phyloP scores from a whole-genome alignment of 31 red algal species.

The Odonthalia washingtoniensis region DNA sequence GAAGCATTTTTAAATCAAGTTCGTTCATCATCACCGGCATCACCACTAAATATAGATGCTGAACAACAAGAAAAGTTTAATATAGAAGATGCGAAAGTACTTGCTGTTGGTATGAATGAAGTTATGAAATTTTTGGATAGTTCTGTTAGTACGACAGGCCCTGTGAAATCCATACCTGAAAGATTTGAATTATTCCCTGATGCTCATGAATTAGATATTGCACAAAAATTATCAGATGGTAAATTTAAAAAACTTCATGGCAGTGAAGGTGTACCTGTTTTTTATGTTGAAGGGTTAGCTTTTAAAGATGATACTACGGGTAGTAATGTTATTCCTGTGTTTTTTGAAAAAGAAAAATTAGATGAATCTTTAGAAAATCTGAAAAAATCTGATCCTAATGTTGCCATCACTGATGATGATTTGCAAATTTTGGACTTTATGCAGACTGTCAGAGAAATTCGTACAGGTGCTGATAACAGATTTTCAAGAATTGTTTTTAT shows the following conservation, averaged over 20 bases:
- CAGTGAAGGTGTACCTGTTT: conserved; percentile 64
- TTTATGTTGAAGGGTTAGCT: conserved; percentile 79
- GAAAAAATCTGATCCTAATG: conserved; percentile 54
- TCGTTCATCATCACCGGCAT: too few relatives aligned
- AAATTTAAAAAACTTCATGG: conserved; percentile 63
- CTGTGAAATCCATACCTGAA: conserved; percentile 65
- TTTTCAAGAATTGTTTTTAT: conserved; percentile 54
- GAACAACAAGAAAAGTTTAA: conserved; percentile 37
- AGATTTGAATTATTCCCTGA: conserved; percentile 73
- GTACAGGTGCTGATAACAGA: conserved; percentile 41
- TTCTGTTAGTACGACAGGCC: neutral
- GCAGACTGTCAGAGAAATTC: conserved; percentile 72
- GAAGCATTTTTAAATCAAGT: conserved; percentile 37
- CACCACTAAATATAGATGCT: too few relatives aligned
- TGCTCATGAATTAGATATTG: conserved; percentile 59
- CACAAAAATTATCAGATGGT: conserved; percentile 69
- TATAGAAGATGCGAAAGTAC: conserved; percentile 56
- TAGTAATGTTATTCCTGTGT: conserved; percentile 61
- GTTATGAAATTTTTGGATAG: conserved; percentile 55
- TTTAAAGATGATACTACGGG: conserved; percentile 45
- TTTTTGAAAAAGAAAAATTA: conserved; percentile 81
- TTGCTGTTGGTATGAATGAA: conserved; percentile 71
- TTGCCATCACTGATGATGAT: conserved; percentile 34
- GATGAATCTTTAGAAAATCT: conserved; percentile 70
- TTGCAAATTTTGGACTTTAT: conserved; percentile 61